Evolutionary conservation across 805 yeast species (phyloP), one percentile per base, ranked within the genome.

Genomic region (Metschnikowia arizonensis): DNA sequence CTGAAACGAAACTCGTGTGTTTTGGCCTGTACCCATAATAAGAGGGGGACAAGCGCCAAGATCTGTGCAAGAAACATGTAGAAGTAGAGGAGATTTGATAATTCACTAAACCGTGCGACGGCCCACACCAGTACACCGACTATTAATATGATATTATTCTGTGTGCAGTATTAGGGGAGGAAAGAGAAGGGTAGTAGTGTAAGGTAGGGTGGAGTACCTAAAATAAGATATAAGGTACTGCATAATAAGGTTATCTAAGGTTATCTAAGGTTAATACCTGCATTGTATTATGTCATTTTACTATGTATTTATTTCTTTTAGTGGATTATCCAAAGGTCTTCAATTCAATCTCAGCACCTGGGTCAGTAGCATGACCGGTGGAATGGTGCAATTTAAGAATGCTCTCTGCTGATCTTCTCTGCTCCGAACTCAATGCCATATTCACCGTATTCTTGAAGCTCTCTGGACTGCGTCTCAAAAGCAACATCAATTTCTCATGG

Each of bases 371-470:
- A 5, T 37, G 25, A 23, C 26, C 30, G 14, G 29, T 15, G 26
- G 26, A 24, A 10, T 28, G 12, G 14, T 28, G 36, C 19, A 35
- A 42, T 50, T 75, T 68, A 42, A 76, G 74, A 60, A 80, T 52
- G 28, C 55, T 58, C 59, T 79, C 74, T 34, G 81, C 58, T 28
- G 65, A 41, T 18, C 40, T 39, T 57, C 71, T 69, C 52, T 81
- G 82, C 0, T 62, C 63, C 0, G 53, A 61, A 26, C 64, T 65
- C 14, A 82, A 59, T 0, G 55, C 54, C 0, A 56, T 60, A 23
- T 59, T 67, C 11, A 82, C 68, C 2, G 73, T 76, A 0, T 39
- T 33, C 50, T 82, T 83, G 65, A 83, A 83, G 7, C 65, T 57
- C 1, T 57, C 63, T 0, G 81, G 68, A 46, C 72, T 66, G 40